Conservation (phyloP, 805 yeast species). For the Hermanozyma aechmeae region DNA sequence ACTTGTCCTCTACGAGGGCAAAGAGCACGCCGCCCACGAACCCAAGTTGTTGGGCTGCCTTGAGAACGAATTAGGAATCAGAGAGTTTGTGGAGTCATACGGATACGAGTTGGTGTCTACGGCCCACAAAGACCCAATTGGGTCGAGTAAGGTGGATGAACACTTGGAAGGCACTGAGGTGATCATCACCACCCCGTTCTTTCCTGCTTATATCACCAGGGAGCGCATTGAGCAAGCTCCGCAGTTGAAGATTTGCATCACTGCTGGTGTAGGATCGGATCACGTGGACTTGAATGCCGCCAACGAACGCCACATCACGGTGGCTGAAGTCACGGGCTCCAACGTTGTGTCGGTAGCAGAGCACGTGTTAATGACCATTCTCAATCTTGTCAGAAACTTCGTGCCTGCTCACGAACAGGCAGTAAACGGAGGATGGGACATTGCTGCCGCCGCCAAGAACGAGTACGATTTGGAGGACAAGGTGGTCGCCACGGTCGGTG, state of each 20-base stretch:
- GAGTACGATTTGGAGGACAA: conserved; percentile 70
- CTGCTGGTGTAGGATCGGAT: conserved; percentile 84
- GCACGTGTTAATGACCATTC: conserved; percentile 67
- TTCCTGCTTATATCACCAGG: conserved; percentile 65
- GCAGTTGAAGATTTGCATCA: conserved; percentile 58
- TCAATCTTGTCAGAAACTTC: conserved; percentile 64
- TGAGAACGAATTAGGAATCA: conserved; percentile 69
- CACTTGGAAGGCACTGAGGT: conserved; percentile 66
- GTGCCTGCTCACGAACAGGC: conserved; percentile 73
- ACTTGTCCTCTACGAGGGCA: conserved; percentile 51
- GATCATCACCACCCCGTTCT: conserved; percentile 76
- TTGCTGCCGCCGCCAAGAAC: conserved; percentile 62
- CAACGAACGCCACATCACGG: conserved; percentile 53
- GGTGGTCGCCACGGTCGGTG: conserved; percentile 72
- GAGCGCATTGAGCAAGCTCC: conserved; percentile 63
- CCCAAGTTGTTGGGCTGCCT: conserved; percentile 57
- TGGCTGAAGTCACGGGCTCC: conserved; percentile 75
- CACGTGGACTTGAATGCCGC: conserved; percentile 69
- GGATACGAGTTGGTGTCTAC: conserved; percentile 66
- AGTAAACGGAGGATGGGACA: conserved; percentile 57
- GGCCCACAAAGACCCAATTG: conserved; percentile 56
- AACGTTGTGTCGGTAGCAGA: conserved; percentile 77
- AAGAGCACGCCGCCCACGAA: conserved; percentile 50
- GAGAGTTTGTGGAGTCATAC: conserved; percentile 49
- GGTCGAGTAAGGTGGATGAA: conserved; percentile 47